phyloP scores from a whole-genome alignment of 345 rosid genomes.

The Linum tenue region DNA sequence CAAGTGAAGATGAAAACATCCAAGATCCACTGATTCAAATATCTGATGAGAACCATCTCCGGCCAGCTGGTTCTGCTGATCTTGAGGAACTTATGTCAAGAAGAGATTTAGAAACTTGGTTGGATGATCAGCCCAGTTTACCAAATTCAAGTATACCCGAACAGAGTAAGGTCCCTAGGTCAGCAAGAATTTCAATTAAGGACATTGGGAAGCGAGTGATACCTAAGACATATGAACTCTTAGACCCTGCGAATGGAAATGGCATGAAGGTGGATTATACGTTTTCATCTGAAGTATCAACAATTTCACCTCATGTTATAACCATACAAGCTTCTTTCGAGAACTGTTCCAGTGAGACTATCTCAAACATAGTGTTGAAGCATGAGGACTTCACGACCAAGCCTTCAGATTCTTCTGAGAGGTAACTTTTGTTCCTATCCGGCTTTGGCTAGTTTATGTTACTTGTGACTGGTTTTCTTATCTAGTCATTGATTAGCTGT shows the following conservation, averaged over 20 bases:
- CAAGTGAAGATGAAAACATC: constrained; percentile 32
- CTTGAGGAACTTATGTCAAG: constrained; percentile 53
- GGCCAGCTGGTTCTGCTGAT: constrained; percentile 25
- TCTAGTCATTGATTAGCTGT: background rate
- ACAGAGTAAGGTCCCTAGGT: constrained; percentile 28
- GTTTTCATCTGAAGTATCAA: constrained; percentile 63
- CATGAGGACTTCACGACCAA: constrained; percentile 47
- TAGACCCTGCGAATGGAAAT: constrained; percentile 72
- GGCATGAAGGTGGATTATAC: constrained; percentile 80
- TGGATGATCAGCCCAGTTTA: constrained; percentile 66
- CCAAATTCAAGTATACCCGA: constrained; percentile 35
- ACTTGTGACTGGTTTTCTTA: background rate
- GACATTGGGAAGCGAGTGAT: constrained; percentile 56
- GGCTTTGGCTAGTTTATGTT: constrained; percentile 1
- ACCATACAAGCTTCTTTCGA: constrained; percentile 60
- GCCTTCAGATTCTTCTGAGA: constrained; percentile 43
- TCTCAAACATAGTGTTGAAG: constrained; percentile 43
- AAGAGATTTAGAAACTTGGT: constrained; percentile 71
- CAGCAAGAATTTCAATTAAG: constrained; percentile 69
- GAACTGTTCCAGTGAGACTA: constrained; percentile 57
- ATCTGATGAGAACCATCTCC: constrained; percentile 30
- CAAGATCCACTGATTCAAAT: constrained; percentile 68
- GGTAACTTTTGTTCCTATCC: constrained; percentile 32
- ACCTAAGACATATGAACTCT: constrained; percentile 57
- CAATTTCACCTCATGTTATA: constrained; percentile 49